Percentiles rank a stretch among this genome's conserved stretches.
phyloP scores from a whole-genome alignment of 805 yeast genomes.

The Starmerella potacharoeniae region DNA sequence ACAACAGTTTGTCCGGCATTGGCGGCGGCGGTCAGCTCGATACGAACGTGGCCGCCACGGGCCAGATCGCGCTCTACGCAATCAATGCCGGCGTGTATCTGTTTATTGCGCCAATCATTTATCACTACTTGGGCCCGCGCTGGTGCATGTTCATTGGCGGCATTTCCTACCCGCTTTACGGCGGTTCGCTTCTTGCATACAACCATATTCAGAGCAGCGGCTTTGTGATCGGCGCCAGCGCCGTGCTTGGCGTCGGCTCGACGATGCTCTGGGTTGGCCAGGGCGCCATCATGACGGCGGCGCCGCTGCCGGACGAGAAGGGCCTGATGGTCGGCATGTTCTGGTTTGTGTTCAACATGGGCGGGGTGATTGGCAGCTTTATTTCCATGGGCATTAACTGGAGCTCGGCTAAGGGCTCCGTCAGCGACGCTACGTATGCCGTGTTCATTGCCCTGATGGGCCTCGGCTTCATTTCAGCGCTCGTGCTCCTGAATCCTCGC shows the following conservation, averaged over 20 bases:
- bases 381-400: slow-evolving; percentile 46
- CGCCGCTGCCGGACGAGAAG: slow-evolving; percentile 40
- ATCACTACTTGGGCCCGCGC: slow-evolving; percentile 26
- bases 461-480: slow-evolving; percentile 33
- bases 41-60: slow-evolving; percentile 25
- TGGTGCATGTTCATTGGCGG: slow-evolving; percentile 40
- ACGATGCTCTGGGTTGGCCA: slow-evolving; percentile 49
- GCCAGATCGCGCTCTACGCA: slow-evolving; percentile 26
- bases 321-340: slow-evolving; percentile 45
- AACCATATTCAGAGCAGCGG: slow-evolving; percentile 39
- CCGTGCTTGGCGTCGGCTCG: slow-evolving; percentile 46
- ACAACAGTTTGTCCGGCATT: slow-evolving; percentile 26
- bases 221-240: slow-evolving; percentile 47
- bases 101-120: slow-evolving; percentile 25
- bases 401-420: slow-evolving; percentile 30
- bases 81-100: slow-evolving; percentile 24
- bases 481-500: slow-evolving; percentile 11
- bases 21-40: slow-evolving; percentile 30
- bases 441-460: slow-evolving; percentile 46
- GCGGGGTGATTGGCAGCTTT: slow-evolving; percentile 49
- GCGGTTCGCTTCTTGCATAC: slow-evolving; percentile 41
- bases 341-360: slow-evolving; percentile 52
- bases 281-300: slow-evolving; percentile 44
- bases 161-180: slow-evolving; percentile 38
- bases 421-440: slow-evolving; percentile 41